phyloP scores from a whole-genome alignment of 192 early-diverging fungal genomes.

The Coemansia javaensis region DNA sequence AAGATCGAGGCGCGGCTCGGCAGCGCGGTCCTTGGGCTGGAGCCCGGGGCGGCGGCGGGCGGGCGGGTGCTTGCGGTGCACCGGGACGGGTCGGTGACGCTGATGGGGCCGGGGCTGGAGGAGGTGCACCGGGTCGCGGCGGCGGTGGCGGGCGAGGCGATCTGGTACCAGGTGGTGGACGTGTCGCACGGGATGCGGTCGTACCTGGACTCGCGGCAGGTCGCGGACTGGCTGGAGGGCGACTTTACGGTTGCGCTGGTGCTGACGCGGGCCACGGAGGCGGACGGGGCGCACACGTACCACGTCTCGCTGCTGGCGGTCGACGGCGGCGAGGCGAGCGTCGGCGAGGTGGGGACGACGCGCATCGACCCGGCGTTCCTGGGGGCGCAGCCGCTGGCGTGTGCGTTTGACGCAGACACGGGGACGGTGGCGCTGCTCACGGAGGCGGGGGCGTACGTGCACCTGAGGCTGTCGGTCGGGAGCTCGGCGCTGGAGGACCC shows the following conservation, averaged over 20 bases:
- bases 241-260: conserved; percentile 26
- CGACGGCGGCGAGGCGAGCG: conserved; percentile 20
- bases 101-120: conserved; percentile 15
- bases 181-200: conserved; percentile 49
- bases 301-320: conserved; percentile 24
- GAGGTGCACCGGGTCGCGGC: conserved; percentile 4
- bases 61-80: conserved; percentile 36
- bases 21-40: conserved; percentile 25
- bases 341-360: conserved; percentile 41
- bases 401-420: conserved; percentile 44
- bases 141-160: conserved; percentile 6
- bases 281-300: conserved; percentile 8
- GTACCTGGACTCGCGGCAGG: conserved; percentile 48
- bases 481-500: conserved; percentile 46
- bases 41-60: conserved; percentile 24
- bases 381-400: conserved; percentile 31
- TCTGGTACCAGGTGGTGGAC: conserved; percentile 46
- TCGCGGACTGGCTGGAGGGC: conserved; percentile 40
- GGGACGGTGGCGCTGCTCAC: conserved; percentile 35
- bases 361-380: conserved; percentile 31
- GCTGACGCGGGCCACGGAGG: conserved; percentile 13
- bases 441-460: conserved; percentile 28
- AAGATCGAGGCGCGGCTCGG: conserved; percentile 16
- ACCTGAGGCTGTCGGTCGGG: conserved; percentile 26
- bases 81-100: conserved; percentile 25